These are phyloP conservation scores for Carallia brachiata DNA, from an alignment of 345 rosid genomes.

Conservation along the genomic window DNA sequence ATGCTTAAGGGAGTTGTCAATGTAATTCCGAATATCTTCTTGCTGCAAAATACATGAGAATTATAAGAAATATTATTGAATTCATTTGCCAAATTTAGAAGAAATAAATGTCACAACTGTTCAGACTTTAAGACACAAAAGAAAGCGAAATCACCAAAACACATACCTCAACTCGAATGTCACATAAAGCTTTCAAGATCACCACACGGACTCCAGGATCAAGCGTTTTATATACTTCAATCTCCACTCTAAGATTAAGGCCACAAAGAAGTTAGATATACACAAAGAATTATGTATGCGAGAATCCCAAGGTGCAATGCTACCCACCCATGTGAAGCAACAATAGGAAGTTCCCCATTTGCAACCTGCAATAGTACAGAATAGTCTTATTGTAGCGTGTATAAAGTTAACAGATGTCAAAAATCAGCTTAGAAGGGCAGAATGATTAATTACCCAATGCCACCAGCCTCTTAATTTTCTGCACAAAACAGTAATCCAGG, in stretches of 20 bases:
- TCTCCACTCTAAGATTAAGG: slow-evolving; percentile 59
- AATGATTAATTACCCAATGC: slow-evolving; percentile 82
- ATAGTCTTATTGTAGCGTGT: slow-evolving; percentile 24
- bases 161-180: slow-evolving; percentile 90
- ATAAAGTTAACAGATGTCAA: slow-evolving; percentile 16
- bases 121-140: background rate
- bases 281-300: slow-evolving; percentile 2
- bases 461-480: slow-evolving; percentile 98
- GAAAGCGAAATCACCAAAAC: background rate
- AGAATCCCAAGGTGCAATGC: slow-evolving; percentile 18
- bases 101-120: background rate
- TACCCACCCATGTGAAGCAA: slow-evolving; percentile 95
- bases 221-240: slow-evolving; percentile 77
- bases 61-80: slow-evolving; percentile 9
- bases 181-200: slow-evolving; percentile 94
- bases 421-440: slow-evolving; percentile 20
- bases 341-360: slow-evolving; percentile 94
- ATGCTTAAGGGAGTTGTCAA: slow-evolving; percentile 84
- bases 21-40: slow-evolving; percentile 90
- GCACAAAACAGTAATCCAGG: slow-evolving; percentile 97
- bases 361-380: slow-evolving; percentile 62
- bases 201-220: slow-evolving; percentile 94
- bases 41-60: slow-evolving; percentile 53
- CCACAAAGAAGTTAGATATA: slow-evolving; percentile 28
- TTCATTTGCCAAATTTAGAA: slow-evolving; percentile 4